Evolutionary conservation across 495 filamentous ascomycete genomes (phyloP).

Genomic region (Amorphotheca resinae): DNA sequence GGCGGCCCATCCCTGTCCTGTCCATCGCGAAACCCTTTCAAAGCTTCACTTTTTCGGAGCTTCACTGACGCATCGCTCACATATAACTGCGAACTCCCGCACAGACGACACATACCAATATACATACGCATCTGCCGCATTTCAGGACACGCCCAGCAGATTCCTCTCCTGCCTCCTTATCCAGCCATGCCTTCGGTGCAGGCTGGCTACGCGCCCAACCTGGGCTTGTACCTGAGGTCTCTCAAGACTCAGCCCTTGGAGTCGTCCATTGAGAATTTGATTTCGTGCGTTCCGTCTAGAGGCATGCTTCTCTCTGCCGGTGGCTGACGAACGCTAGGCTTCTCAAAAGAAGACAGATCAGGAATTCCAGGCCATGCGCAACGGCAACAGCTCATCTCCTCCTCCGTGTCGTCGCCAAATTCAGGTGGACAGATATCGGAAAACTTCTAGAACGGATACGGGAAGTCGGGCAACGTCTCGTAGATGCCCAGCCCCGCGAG

Average conservation of each 20-base stretch:
- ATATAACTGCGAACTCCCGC: too few species aligned
- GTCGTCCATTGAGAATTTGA: slow-evolving; percentile 64
- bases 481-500: slow-evolving; percentile 73
- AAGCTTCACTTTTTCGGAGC: too few species aligned
- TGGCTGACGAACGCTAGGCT: slow-evolving; percentile 39
- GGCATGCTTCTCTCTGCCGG: neutral
- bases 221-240: slow-evolving; percentile 65
- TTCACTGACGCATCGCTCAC: too few species aligned
- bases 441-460: slow-evolving; percentile 69
- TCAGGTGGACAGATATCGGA: slow-evolving; percentile 56
- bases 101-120: too few species aligned
- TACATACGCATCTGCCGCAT: too few species aligned
- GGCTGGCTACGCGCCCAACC: slow-evolving; percentile 46
- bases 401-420: slow-evolving; percentile 64
- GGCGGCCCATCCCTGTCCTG: too few species aligned
- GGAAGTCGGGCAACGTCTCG: slow-evolving; percentile 58
- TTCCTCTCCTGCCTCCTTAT: too few species aligned
- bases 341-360: slow-evolving; percentile 81
- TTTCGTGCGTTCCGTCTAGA: slow-evolving; percentile 46
- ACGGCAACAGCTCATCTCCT: slow-evolving; percentile 82
- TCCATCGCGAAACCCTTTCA: too few species aligned
- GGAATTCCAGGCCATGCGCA: slow-evolving; percentile 74
- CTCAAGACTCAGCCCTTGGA: slow-evolving; percentile 62
- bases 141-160: too few species aligned
- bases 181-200: slow-evolving; percentile 25